Percentiles rank a stretch among this genome's conserved stretches.
Conservation (phyloP, 352 stramenopile genomes). For the Phytophthora pinifolia region DNA sequence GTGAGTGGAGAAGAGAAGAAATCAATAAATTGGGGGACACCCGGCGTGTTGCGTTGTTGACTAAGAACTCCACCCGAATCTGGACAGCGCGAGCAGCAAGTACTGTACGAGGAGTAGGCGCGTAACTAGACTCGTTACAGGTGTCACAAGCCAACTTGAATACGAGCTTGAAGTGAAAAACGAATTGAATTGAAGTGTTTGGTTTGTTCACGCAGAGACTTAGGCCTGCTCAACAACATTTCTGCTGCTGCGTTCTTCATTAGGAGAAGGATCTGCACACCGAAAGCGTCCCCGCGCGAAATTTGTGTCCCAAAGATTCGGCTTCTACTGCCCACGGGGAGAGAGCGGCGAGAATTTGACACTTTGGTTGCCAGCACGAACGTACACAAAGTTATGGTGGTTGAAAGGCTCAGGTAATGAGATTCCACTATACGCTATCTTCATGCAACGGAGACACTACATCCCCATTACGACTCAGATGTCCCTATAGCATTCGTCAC, state of each 20-base stretch:
- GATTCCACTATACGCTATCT: slow-evolving; percentile 87
- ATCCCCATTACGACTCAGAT: slow-evolving; percentile 62
- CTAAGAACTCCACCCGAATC: too few relatives aligned
- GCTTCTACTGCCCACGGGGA: slow-evolving; percentile 76
- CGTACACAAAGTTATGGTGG: background rate
- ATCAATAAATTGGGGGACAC: too few relatives aligned
- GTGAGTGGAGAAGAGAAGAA: too few relatives aligned
- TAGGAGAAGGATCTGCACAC: slow-evolving; percentile 36
- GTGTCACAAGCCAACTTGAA: slow-evolving; percentile 21
- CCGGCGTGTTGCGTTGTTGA: too few relatives aligned
- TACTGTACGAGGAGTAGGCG: too few relatives aligned
- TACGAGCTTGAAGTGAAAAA: background rate
- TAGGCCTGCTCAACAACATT: slow-evolving; percentile 60
- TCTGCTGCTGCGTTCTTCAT: slow-evolving; percentile 53
- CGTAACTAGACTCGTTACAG: slow-evolving; percentile 17
- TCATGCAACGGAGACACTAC: slow-evolving; percentile 49
- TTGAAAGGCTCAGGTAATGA: slow-evolving; percentile 88
- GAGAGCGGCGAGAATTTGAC: slow-evolving; percentile 88
- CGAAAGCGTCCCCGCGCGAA: slow-evolving; percentile 9
- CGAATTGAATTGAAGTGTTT: background rate
- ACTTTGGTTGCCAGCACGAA: slow-evolving; percentile 67
- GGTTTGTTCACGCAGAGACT: slow-evolving; percentile 37
- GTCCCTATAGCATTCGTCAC: slow-evolving; percentile 91
- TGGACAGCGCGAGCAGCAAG: too few relatives aligned
- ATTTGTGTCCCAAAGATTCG: slow-evolving; percentile 89